Evolutionary conservation across 352 stramenopile species (phyloP), one percentile per base, ranked within the genome.

Genomic region (Phytophthora melonis): DNA sequence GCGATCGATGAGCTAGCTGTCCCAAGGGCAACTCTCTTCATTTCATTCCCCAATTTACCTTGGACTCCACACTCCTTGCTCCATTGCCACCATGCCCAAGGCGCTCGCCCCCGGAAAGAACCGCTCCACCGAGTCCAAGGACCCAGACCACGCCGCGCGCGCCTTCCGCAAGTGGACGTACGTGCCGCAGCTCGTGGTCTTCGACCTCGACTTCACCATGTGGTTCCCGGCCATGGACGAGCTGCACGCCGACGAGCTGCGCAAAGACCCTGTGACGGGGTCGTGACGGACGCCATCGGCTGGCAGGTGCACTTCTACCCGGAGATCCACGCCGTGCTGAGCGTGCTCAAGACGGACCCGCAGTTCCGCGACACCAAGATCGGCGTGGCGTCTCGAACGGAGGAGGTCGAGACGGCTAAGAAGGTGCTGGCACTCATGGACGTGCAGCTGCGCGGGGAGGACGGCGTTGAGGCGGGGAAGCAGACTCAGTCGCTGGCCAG

Each of bases 241-340:
- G 3, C 94, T 95, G 84, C 94, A 72, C 84, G 95, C 57, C 72
- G 85, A 69, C 86, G 87, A 89, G 49, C 95, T 95, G 83, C 77
- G 70, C 32, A 92, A 92, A 66, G 80, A 89, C 72, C n/a, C 71
- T 3, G 89, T 87, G 19, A 82, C 72, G 9, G 47, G 47, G 47
- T 30, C 52, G 88, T 97, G 14, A 83, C 74, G 2, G 89, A 95
- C 68, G 77, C 84, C 61, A 74, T 73, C 41, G 87, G 89, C 47
- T 85, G 91, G 45, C 67, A 93, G 59, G 84, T 97, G 65, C 82
- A 93, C 68, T 90, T 95, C 27, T 91, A 96, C 53, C 57, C 54
- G 50, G 65, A 84, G 66, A 81, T 23, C 79, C 78, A 16, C 85
- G 65, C 70, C n/a, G 81, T 95, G 25, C 73, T 97, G 47, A 83